These are phyloP conservation scores for Corynespora cassiicola DNA, from an alignment of 2,329 filamentous ascomycete genomes.

Conservation along the genomic window DNA sequence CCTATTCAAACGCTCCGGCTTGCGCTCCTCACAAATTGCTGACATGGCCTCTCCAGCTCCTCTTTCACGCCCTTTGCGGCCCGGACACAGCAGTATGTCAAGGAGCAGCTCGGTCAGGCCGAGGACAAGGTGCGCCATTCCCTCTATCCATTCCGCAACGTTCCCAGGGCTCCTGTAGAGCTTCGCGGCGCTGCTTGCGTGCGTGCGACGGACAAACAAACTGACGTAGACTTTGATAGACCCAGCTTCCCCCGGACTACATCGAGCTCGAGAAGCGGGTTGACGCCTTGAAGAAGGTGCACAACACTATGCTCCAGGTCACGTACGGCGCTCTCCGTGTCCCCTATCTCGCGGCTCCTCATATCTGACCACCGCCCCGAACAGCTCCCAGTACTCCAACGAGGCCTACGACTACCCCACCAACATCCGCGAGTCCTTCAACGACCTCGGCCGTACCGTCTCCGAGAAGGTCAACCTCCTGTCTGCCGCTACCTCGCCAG, in stretches of 20 bases:
- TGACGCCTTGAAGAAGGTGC: slow-evolving; percentile 94
- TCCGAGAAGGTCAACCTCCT: slow-evolving; percentile 93
- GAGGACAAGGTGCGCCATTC: slow-evolving; percentile 78
- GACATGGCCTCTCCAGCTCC: slow-evolving; percentile 66
- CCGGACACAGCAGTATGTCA: slow-evolving; percentile 95
- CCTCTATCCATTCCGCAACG: slow-evolving; percentile 4
- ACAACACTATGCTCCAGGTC: slow-evolving; percentile 95
- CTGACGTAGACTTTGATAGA: slow-evolving; percentile 61
- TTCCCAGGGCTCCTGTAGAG: slow-evolving; percentile 1
- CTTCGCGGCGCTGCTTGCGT: background rate
- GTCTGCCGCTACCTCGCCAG: slow-evolving; percentile 81
- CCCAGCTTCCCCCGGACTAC: slow-evolving; percentile 95
- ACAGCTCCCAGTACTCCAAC: slow-evolving; percentile 89
- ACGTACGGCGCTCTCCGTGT: slow-evolving; percentile 68
- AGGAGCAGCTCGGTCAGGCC: slow-evolving; percentile 93
- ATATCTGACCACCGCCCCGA: slow-evolving; percentile 20
- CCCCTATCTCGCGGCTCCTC: slow-evolving; percentile 4
- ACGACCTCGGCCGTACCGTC: slow-evolving; percentile 93
- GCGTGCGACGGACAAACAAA: slow-evolving; percentile 6
- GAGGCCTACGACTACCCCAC: slow-evolving; percentile 91
- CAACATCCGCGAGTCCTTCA: slow-evolving; percentile 97
- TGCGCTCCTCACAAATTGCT: slow-evolving; percentile 33
- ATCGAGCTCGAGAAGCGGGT: slow-evolving; percentile 98
- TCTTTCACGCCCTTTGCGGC: slow-evolving; percentile 91
- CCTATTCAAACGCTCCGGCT: slow-evolving; percentile 8